Base-by-base conservation (phyloP, 495 filamentous ascomycete species). In the Aspergillus hancockii region DNA sequence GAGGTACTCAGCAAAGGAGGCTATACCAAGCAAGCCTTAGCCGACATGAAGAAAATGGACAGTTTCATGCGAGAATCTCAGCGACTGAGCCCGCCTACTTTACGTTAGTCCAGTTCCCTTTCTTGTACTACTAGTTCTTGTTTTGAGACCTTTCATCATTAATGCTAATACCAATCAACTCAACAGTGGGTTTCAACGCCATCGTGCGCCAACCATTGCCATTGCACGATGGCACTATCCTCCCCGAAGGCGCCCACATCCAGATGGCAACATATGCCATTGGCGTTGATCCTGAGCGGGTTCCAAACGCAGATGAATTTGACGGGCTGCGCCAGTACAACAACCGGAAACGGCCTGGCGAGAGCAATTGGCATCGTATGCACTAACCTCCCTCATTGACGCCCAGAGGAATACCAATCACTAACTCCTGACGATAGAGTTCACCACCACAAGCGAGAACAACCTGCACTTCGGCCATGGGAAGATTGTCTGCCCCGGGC, bases 1-100 rank as follows among this genome's bases (percentile, higher is more conserved):
- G 30, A 18, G 4, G 21, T 54, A 0, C 21, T 54, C 3, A 21
- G 9, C n/a, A n/a, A 55, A n/a, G 53, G 40, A 4, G 53, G 53
- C 9, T 41, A 28, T 22, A 55, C 18, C 5, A 57, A 57, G 19
- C 32, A 36, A 13, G 28, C 40, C 4, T 21, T 57, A 25, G 23
- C 28, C 43, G 16, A 72, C 52, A 66, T 63, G 49, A 71, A 70
- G 52, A 81, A 81, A 63, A 25, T 82, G 69, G 79, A 82, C 53
- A 77, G 74, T 64, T 75, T 80, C 52, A 59, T 82, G 65, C 80
- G 77, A 56, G 79, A 82, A 57, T 73, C 71, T 16, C 74, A 77
- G 52, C 51, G 79, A 32, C 10, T 76, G 22, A 67, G 67, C 8
- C 75, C 77, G 0, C 65, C 71, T 16, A 47, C 43, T 16, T 49